Base-by-base conservation (phyloP, 768 basidiomycete genomes). In the Russula lepida region DNA sequence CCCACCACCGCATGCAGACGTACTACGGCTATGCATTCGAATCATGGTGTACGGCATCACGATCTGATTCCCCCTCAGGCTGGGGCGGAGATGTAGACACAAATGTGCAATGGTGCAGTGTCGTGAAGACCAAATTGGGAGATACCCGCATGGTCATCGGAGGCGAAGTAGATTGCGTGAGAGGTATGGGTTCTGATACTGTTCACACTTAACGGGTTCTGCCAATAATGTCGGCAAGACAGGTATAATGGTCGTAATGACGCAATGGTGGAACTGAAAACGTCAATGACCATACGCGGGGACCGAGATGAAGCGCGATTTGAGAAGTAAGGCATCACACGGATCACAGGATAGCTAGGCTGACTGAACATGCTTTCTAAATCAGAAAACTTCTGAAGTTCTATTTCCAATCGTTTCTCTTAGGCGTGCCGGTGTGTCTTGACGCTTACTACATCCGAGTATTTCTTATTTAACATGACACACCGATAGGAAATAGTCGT, bases 21-120 rank as follows among this genome's bases (percentile, higher is more conserved):
- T 95, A 95, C 71, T 90, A 86, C 70, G 92, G 91, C 19, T 94
- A 94, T 71, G 81, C 91, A 0, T 95, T 95, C 66, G 92, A 95
- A 70, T 88, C 90, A 17, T 95, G 86, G 68, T 92, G 89, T 71
- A 94, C 92, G 4, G 72, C 73, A 3, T 69, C 76, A 30, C 56
- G 63, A 27, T 71, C 71, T 8, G 68, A 70, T 0, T 60, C 44
- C 62, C 63, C 41, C 25, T 50, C 60, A 46, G 87, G 85, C 2
- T 92, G 87, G 88, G 81, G 89, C 56, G 85, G 86, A 0, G 85
- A 89, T 62, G 90, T 94, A 13, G 79, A 95, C 69, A 94, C 91
- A 12, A 92, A 92, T 66, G 80, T 89, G 0, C 91, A 94, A 66
- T 94, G 92, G 92, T 94, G 92, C 68, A 85, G 83, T 62, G 85